A percentile compares a stretch with the other conserved stretches of the same genome.
Conservation (phyloP, 306 rosid species). For the Bauhinia variegata region DNA sequence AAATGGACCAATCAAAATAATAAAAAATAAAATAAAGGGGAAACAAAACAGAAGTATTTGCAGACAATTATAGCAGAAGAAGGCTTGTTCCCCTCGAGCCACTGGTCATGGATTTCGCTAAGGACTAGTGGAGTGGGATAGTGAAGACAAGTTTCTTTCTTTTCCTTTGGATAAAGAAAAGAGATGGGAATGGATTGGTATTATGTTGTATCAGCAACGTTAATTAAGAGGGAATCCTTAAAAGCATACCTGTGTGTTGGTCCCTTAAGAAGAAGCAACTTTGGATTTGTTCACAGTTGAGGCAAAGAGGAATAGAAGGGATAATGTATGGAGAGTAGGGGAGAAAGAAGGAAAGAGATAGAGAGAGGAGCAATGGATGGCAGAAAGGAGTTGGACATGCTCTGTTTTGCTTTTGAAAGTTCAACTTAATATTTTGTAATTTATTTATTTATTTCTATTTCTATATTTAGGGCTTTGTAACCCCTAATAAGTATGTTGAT, state of each 20-base stretch:
- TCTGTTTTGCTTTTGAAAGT: constrained; percentile 23
- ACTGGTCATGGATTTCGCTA: constrained; percentile 72
- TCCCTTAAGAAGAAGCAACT: constrained; percentile 40
- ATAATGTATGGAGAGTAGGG: constrained; percentile 41
- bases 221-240: constrained; percentile 47
- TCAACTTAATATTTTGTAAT: constrained; percentile 33
- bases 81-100: constrained; percentile 46
- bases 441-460: no score
- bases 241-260: constrained; percentile 52
- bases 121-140: constrained; percentile 48
- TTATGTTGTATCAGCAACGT: neutral
- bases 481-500: constrained; percentile 24
- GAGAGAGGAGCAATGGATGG: constrained; percentile 29
- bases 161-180: neutral
- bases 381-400: constrained; percentile 42
- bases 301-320: constrained; percentile 23
- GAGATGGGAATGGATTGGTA: constrained; percentile 33
- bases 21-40: constrained; percentile 13
- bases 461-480: constrained; percentile 44
- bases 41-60: constrained; percentile 30
- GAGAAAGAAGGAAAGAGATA: constrained; percentile 5
- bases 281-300: constrained; percentile 40
- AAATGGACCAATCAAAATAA: constrained; percentile 21
- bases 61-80: constrained; percentile 40
- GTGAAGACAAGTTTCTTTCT: neutral